A percentile compares a stretch with the other conserved stretches of the same genome.
Evolutionary conservation across 768 basidiomycete species (phyloP).

Genomic region (Hydnum rufescens): DNA sequence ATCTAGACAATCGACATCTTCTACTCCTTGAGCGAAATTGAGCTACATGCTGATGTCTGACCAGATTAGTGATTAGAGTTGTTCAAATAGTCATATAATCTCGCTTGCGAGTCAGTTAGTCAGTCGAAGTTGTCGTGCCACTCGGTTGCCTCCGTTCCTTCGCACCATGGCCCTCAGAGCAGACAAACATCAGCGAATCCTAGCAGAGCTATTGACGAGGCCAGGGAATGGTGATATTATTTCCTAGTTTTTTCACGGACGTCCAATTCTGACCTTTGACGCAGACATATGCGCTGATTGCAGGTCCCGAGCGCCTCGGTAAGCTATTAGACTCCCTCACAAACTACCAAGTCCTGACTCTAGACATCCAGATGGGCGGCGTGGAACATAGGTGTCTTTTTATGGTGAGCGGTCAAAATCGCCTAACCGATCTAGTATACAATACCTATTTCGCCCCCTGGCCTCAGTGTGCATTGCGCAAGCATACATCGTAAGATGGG

Average conservation of each 20-base stretch:
- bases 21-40: no score
- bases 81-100: no score
- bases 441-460: not conserved
- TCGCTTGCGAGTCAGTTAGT: no score
- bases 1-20: no score
- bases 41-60: no score
- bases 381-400: slow-evolving; percentile 71
- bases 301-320: slow-evolving; percentile 50
- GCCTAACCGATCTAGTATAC: slow-evolving; percentile 12
- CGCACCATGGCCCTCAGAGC: slow-evolving; percentile 12
- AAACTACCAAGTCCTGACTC: not conserved
- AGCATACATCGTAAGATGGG: slow-evolving; percentile 89
- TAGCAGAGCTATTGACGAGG: slow-evolving; percentile 46
- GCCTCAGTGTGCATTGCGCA: slow-evolving; percentile 58
- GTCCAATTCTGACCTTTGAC: slow-evolving; percentile 3
- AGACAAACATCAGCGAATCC: slow-evolving; percentile 42
- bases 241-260: not conserved
- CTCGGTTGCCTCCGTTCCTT: no score
- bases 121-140: no score
- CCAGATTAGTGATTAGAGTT: no score
- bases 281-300: slow-evolving; percentile 85
- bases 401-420: no score
- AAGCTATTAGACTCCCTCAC: not conserved
- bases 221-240: slow-evolving; percentile 63
- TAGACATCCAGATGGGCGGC: slow-evolving; percentile 49